phyloP scores from a whole-genome alignment of 305 asterid genomes.

The Andrographis paniculata region DNA sequence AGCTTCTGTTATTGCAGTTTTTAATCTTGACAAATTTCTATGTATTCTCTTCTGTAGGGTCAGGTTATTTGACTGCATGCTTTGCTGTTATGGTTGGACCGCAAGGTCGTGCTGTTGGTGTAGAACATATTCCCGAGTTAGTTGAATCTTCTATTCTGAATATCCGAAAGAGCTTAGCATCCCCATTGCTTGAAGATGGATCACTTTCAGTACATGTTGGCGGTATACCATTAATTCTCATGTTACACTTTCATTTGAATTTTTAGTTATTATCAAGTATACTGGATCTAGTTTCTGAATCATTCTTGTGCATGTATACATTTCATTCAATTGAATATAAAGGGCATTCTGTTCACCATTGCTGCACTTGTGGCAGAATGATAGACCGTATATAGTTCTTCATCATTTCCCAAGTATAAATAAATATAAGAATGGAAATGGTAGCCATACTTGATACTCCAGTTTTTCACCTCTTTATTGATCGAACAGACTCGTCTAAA shows the following conservation, averaged over 20 bases:
- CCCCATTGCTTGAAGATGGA: constrained; percentile 64
- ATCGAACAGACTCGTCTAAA: too few relatives aligned
- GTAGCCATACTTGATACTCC: too few relatives aligned
- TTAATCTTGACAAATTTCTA: too few relatives aligned
- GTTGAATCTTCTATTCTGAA: constrained; percentile 58
- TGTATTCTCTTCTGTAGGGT: constrained; percentile 39
- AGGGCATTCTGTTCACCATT: too few relatives aligned
- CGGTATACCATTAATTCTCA: constrained; percentile 36
- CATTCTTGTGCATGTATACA: too few relatives aligned
- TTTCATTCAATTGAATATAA: too few relatives aligned
- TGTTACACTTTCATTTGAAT: constrained; percentile 13
- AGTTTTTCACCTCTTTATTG: too few relatives aligned
- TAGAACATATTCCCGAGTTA: constrained; percentile 91
- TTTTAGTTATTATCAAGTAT: not conserved
- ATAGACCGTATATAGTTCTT: too few relatives aligned
- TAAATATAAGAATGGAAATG: too few relatives aligned
- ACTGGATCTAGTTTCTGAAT: too few relatives aligned
- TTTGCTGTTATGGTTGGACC: constrained; percentile 90
- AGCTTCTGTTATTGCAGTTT: constrained; percentile 9
- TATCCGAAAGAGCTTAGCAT: constrained; percentile 69
- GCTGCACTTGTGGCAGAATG: too few relatives aligned
- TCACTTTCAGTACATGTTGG: constrained; percentile 62
- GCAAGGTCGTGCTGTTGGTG: constrained; percentile 82
- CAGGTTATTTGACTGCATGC: constrained; percentile 96
- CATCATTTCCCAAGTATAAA: too few relatives aligned